Conservation (phyloP, 2,329 filamentous ascomycete genomes). For the Curvularia spicifera region DNA sequence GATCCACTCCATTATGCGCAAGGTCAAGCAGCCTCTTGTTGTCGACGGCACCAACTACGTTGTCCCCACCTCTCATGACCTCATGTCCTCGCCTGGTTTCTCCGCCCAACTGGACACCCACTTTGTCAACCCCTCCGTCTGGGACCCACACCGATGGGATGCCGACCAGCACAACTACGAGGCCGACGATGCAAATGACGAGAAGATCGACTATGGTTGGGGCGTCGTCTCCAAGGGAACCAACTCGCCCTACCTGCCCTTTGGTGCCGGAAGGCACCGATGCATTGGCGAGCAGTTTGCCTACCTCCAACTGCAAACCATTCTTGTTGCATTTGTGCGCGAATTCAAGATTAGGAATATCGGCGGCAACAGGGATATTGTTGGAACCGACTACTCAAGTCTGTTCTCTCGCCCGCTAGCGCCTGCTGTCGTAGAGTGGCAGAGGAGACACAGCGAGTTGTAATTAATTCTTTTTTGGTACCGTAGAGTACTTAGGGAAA, state of each 20-base stretch:
- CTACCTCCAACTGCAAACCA: slow-evolving; percentile 88
- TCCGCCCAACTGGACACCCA: slow-evolving; percentile 72
- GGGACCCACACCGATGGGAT: slow-evolving; percentile 94
- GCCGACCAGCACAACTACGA: slow-evolving; percentile 59
- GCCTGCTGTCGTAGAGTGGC: slow-evolving; percentile 71
- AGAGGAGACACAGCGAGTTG: slow-evolving; percentile 62
- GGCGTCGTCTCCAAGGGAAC: slow-evolving; percentile 91
- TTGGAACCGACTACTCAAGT: slow-evolving; percentile 70
- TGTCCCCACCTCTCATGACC: slow-evolving; percentile 78
- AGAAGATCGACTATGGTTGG: slow-evolving; percentile 91
- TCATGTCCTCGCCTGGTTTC: slow-evolving; percentile 86
- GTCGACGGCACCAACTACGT: slow-evolving; percentile 83
- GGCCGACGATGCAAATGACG: slow-evolving; percentile 65
- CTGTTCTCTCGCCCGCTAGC: slow-evolving; percentile 55
- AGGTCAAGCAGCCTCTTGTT: slow-evolving; percentile 86
- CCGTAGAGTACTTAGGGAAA: background rate
- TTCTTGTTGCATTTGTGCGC: slow-evolving; percentile 77
- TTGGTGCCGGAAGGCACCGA: slow-evolving; percentile 88
- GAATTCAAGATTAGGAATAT: slow-evolving; percentile 80
- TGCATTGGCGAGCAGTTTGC: slow-evolving; percentile 98
- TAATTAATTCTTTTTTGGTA: slow-evolving; percentile 5
- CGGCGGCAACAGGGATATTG: slow-evolving; percentile 71
- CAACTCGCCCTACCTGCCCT: slow-evolving; percentile 88
- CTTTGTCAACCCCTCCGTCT: slow-evolving; percentile 82
- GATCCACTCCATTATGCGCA: slow-evolving; percentile 93